Base-by-base conservation (phyloP, 768 basidiomycete species). In the Hypholoma sublateritium region DNA sequence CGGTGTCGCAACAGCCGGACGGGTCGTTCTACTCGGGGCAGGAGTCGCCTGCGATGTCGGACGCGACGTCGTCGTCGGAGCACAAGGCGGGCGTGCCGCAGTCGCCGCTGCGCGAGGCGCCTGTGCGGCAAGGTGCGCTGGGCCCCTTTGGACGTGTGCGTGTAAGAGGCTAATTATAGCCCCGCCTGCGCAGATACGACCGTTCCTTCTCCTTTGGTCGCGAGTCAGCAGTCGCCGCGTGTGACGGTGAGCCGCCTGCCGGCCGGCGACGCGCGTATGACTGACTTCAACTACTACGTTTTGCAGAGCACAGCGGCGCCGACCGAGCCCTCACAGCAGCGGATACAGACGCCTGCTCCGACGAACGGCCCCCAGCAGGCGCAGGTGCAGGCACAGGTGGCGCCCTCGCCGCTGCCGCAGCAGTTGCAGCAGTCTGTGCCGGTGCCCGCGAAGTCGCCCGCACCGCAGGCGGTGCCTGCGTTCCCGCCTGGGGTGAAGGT, bases 31-130 rank as follows among this genome's bases (percentile, higher is more conserved):
- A 86, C 66, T 88, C 88, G 45, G 82, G 81, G 11, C 80, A 86
- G 67, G 83, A 85, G 59, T 91, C 90, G 12, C 89, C 90, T 54
- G 83, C 84, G 62, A 67, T 90, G 59, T 90, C 88, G 43, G 89
- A 92, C 63, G 86, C 87, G 36, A 71, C 75, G 12, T 76, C 63
- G 69, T 71, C 64, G 70, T 71, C 51, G 58, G 70, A 41, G 39
- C 39, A 56, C 65, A 78, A 69, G 76, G 79, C 28, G 28, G 28
- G 80, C 53, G 80, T 74, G 25, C 80, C 81, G 47, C 78, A 82
- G 41, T 83, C 86, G 11, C 89, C 89, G 47, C 84, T 81, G 51
- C 79, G 78, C 35, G 28, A 32, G 28, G 28, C 28, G 28, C 28
- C 28, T 32, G 56, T 54, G 65, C 73, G 78, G 52, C 84, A 83